Base-by-base conservation (phyloP, 352 stramenopile genomes). In the Phytophthora uliginosa region DNA sequence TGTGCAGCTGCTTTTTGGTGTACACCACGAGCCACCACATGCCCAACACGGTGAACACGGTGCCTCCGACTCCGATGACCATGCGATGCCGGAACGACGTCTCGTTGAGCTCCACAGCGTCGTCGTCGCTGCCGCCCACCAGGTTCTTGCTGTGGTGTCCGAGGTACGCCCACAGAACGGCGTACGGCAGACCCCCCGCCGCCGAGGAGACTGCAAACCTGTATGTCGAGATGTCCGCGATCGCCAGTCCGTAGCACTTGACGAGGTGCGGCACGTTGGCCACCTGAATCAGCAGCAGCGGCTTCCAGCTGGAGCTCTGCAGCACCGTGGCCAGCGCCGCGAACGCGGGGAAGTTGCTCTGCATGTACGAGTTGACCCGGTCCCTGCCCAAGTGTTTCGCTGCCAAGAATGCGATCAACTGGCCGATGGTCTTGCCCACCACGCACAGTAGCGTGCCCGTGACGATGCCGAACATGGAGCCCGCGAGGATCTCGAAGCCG, bases 211-310 rank as follows among this genome's bases (percentile, higher is more conserved):
- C 57, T 1, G 78, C 69, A 64, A 94, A 94, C 52, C 81, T 75
- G 38, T 81, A 67, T 22, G 80, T 78, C 8, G 76, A 81, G 45
- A 93, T 71, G 59, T 93, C 82, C 2, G 84, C 88, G 36, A 95
- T 85, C 36, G 87, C 83, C 13, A 95, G 77, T 38, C 84, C 85
- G 70, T 92, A 95, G 74, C 81, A 93, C 63, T 93, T 95, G 68
- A 93, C 74, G 9, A 88, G 74, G 26, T 91, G 76, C n/a, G 85
- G 88, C 9, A 93, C 68, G 40, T 86, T 92, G 2, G 88, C 91
- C 48, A 95, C 78, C 63, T 95, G 88, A 17, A 93, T 78, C 31
- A 93, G 72, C 42, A 95, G 38, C 33, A 95, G 73, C 15, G 84
- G 84, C 63, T 92, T 95, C 87, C 86, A 92, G 62, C 79, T 92